These are phyloP conservation scores for Rhizopogon salebrosus DNA, from an alignment of 768 basidiomycete genomes.

Conservation along the genomic window DNA sequence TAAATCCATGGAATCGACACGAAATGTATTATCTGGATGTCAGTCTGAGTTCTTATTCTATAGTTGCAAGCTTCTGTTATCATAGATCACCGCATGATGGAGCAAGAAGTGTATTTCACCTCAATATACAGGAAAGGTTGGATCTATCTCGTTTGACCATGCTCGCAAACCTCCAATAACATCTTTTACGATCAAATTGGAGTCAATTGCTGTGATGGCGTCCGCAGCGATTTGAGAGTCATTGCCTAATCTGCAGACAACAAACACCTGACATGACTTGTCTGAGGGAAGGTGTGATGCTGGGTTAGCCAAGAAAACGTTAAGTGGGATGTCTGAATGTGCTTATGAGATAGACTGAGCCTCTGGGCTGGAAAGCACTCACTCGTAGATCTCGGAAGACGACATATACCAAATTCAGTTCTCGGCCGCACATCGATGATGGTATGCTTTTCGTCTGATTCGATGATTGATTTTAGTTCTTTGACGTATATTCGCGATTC, in stretches of 20 bases:
- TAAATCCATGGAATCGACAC: slow-evolving; percentile 26
- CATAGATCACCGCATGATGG: background rate
- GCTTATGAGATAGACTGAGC: slow-evolving; percentile 2
- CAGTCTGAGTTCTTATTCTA: background rate
- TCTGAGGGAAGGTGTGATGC: slow-evolving; percentile 30
- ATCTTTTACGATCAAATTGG: slow-evolving; percentile 45
- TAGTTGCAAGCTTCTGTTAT: background rate
- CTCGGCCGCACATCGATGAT: slow-evolving; percentile 79
- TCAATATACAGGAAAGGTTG: slow-evolving; percentile 77
- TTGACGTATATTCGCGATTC: slow-evolving; percentile 39
- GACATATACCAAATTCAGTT: slow-evolving; percentile 84
- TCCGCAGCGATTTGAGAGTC: slow-evolving; percentile 88
- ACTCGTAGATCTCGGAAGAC: slow-evolving; percentile 73
- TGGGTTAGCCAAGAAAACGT: slow-evolving; percentile 59
- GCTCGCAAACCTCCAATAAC: slow-evolving; percentile 78
- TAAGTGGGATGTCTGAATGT: slow-evolving; percentile 66
- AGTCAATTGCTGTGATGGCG: slow-evolving; percentile 21
- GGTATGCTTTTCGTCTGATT: slow-evolving; percentile 19
- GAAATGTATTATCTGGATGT: background rate
- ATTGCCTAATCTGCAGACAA: slow-evolving; percentile 87
- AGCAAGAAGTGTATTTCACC: background rate
- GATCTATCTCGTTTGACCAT: slow-evolving; percentile 75
- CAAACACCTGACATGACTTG: slow-evolving; percentile 31
- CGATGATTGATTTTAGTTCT: slow-evolving; percentile 43
- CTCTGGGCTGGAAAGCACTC: slow-evolving; percentile 17